Percentiles rank a stretch among this genome's conserved stretches.
These are phyloP conservation scores for Colletotrichum scovillei DNA, from an alignment of 2,329 filamentous ascomycete genomes.

Conservation along the genomic window DNA sequence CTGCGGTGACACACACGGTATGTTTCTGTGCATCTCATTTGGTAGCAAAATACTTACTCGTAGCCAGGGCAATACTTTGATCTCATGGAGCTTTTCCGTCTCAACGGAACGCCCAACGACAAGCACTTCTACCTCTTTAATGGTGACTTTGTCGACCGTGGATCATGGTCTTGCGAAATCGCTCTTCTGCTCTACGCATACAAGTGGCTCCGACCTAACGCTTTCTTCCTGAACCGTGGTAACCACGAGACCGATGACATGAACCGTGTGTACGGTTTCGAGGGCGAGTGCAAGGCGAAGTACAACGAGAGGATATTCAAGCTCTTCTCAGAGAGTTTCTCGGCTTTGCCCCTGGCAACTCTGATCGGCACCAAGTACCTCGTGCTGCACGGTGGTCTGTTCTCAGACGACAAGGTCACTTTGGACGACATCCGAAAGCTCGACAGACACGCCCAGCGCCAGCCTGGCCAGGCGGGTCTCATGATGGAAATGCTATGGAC, in stretches of 20 bases:
- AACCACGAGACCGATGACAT: slow-evolving; percentile 99
- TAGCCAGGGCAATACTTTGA: slow-evolving; percentile 89
- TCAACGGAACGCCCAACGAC: slow-evolving; percentile 86
- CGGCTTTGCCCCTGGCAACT: slow-evolving; percentile 90
- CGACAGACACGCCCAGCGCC: slow-evolving; percentile 88
- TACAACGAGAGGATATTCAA: slow-evolving; percentile 98
- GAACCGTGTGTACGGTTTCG: slow-evolving; percentile 98
- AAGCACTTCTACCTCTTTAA: slow-evolving; percentile 98
- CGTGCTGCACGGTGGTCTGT: slow-evolving; percentile 92
- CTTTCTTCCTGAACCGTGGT: slow-evolving; percentile 95
- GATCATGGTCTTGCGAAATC: slow-evolving; percentile 98
- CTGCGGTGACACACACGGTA: slow-evolving; percentile 96
- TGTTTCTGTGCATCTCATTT: slow-evolving; percentile 37
- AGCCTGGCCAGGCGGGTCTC: slow-evolving; percentile 90
- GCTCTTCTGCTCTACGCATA: slow-evolving; percentile 93
- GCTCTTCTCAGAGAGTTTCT: slow-evolving; percentile 98
- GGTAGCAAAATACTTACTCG: slow-evolving; percentile 37
- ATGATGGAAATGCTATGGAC: slow-evolving; percentile 99
- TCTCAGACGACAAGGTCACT: slow-evolving; percentile 93
- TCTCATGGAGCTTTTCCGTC: slow-evolving; percentile 92
- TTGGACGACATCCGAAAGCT: slow-evolving; percentile 95
- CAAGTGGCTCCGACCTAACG: slow-evolving; percentile 91
- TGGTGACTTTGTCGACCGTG: slow-evolving; percentile 97
- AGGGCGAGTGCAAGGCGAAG: slow-evolving; percentile 98
- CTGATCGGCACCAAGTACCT: slow-evolving; percentile 92